Conservation (phyloP, 2,329 filamentous ascomycete species). For the Neonectria magnoliae region DNA sequence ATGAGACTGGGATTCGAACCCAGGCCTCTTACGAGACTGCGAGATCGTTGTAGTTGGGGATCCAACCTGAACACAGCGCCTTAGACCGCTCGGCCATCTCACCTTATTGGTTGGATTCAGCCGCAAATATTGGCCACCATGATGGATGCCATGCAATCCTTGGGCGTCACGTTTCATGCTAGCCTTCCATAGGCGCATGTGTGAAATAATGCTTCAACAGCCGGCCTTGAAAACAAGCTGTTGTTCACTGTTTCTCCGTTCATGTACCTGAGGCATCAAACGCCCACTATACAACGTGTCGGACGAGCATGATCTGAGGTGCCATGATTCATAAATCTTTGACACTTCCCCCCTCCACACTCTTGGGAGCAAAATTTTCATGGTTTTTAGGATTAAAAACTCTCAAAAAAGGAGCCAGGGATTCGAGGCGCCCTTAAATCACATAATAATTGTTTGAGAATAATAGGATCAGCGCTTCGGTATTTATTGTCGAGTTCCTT, state of each 20-base stretch:
- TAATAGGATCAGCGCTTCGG: background rate
- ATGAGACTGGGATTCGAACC: conserved; percentile 4
- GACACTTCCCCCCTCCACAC: background rate
- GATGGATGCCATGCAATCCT: too few species aligned
- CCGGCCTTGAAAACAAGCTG: too few species aligned
- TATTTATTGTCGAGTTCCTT: background rate
- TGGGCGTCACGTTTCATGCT: too few species aligned
- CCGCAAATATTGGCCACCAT: background rate
- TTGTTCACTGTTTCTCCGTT: too few species aligned
- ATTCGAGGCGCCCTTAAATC: background rate
- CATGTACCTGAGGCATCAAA: background rate
- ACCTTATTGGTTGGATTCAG: background rate
- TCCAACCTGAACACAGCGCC: conserved; percentile 1
- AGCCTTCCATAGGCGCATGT: background rate
- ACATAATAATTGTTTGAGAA: background rate
- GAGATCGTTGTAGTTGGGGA: background rate
- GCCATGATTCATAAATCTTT: background rate
- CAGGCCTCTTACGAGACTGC: conserved; percentile 1
- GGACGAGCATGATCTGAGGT: background rate
- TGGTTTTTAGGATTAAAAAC: background rate
- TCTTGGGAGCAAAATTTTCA: background rate
- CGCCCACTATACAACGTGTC: too few species aligned
- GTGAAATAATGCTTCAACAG: background rate
- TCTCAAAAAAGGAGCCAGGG: background rate
- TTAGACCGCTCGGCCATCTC: conserved; percentile 3